Conservation (phyloP, 768 basidiomycete species). For the Atractiella rhizophila region DNA sequence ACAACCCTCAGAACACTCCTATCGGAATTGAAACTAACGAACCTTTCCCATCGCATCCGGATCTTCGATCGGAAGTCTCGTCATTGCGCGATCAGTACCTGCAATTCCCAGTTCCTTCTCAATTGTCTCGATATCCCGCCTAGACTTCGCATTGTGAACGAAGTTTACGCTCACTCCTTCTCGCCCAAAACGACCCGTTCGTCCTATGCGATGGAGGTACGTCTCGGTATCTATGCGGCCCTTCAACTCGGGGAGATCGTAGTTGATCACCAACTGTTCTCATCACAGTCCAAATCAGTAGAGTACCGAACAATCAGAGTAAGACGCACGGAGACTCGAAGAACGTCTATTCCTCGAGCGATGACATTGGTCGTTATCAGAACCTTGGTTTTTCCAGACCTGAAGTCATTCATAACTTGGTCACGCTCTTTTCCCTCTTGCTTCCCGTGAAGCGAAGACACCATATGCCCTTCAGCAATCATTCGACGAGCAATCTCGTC, state of each 20-base stretch:
- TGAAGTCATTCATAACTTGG: slow-evolving; percentile 73
- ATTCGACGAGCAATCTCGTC: slow-evolving; percentile 77
- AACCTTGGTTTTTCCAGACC: slow-evolving; percentile 86
- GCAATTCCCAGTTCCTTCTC: slow-evolving; percentile 50
- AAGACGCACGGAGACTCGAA: no score
- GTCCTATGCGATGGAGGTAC: slow-evolving; percentile 96
- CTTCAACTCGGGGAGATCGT: slow-evolving; percentile 26
- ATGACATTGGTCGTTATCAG: slow-evolving; percentile 98
- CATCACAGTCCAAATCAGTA: slow-evolving; percentile 59
- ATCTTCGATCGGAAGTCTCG: slow-evolving; percentile 65
- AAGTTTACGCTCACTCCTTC: slow-evolving; percentile 95
- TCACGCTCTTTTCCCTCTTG: slow-evolving; percentile 80
- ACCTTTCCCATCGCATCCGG: slow-evolving; percentile 53
- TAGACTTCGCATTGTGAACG: slow-evolving; percentile 69
- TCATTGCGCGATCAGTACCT: no score
- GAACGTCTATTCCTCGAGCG: slow-evolving; percentile 89
- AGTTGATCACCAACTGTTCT: slow-evolving; percentile 24
- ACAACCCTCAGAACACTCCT: no score
- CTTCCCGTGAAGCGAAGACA: slow-evolving; percentile 80
- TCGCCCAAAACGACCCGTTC: slow-evolving; percentile 91
- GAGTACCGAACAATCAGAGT: slow-evolving; percentile 99
- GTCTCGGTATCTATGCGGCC: slow-evolving; percentile 62
- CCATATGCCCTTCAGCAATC: slow-evolving; percentile 80
- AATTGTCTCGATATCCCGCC: slow-evolving; percentile 70
- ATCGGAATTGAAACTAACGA: no score